Base-by-base conservation (phyloP, 2,329 filamentous ascomycete species). In the Xylariales sp. region DNA sequence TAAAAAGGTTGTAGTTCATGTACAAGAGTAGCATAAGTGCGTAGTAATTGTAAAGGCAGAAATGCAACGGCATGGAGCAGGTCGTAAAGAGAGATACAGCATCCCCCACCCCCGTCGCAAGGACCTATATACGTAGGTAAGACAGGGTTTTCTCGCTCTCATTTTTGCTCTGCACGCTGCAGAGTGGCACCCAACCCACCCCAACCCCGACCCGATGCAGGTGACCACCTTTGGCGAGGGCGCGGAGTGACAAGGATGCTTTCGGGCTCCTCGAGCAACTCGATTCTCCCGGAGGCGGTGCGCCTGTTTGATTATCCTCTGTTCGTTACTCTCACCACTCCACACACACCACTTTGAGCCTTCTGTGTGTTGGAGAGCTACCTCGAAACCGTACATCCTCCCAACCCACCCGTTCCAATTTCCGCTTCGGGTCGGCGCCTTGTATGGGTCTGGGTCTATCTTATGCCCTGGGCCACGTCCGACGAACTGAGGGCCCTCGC, bases 301-400 rank as follows among this genome's bases (percentile, higher is more conserved):
- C 28, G 10, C 10, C 10, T 15, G 7, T 15, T 11, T 10, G 8
- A 29, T 32, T 31, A 40, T 44, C 37, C 23, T 21, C 42, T 49
- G 38, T 36, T 44, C 42, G 43, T 49, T 45, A 44, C 49, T 48
- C 47, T 35, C 41, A 43, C 43, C 33, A 37, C 39, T 32, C 33
- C 28, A 19, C 33, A 41, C 35, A 38, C 35, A 30, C 34, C 34
- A n/a, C 35, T 38, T 38, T 29, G 15, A n/a, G 24, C n/a, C n/a
- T n/a, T 25, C 23, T 25, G 23, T n/a, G n/a, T 25, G 8, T 25
- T 8, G 8, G 23, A 8, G 23, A 8, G n/a, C 23, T 25, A 8
- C 23, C 23, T 25, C 23, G n/a, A n/a, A n/a, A n/a, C n/a, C 23
- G 23, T n/a, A 25, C 23, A 25, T n/a, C 8, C 23, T 25, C 23